Conservation (phyloP, 179 eudicot genomes). For the Silene coronaria region DNA sequence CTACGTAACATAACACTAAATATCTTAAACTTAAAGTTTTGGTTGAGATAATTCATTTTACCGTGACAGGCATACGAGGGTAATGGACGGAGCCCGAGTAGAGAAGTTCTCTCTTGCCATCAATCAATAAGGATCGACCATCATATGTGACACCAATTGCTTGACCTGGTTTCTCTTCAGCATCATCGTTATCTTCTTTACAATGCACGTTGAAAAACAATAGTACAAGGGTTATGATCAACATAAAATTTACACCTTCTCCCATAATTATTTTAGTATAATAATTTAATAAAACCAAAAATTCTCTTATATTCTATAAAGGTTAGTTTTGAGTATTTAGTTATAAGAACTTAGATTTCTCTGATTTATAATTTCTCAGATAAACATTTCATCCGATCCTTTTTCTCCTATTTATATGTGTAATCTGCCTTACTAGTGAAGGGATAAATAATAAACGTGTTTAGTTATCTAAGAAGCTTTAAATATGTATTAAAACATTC, state of each 20-base stretch:
- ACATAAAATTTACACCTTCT: conserved; percentile 9
- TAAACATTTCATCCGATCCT: background rate
- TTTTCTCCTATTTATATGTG: background rate
- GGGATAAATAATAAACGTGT: conserved; percentile 3
- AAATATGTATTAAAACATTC: background rate
- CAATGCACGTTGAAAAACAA: conserved; percentile 17
- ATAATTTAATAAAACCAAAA: background rate
- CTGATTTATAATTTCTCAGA: conserved; percentile 7
- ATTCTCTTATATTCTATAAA: background rate
- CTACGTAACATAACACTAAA: too few species aligned
- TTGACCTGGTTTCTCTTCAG: conserved; percentile 18
- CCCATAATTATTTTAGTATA: conserved; percentile 20
- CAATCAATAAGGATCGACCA: conserved; percentile 49
- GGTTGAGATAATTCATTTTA: conserved; percentile 21
- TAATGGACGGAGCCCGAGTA: conserved; percentile 85
- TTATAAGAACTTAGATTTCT: background rate
- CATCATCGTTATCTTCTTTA: conserved; percentile 12
- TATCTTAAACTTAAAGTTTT: background rate
- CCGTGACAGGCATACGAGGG: conserved; percentile 63
- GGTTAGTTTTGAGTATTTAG: background rate
- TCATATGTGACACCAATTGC: conserved; percentile 44
- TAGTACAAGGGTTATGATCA: conserved; percentile 18
- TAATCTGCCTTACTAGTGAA: conserved; percentile 7
- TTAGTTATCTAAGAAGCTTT: conserved; percentile 19
- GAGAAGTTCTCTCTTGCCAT: conserved; percentile 52